Evolutionary conservation across 768 basidiomycete species (phyloP).

Genomic region (Pulveroboletus frians): DNA sequence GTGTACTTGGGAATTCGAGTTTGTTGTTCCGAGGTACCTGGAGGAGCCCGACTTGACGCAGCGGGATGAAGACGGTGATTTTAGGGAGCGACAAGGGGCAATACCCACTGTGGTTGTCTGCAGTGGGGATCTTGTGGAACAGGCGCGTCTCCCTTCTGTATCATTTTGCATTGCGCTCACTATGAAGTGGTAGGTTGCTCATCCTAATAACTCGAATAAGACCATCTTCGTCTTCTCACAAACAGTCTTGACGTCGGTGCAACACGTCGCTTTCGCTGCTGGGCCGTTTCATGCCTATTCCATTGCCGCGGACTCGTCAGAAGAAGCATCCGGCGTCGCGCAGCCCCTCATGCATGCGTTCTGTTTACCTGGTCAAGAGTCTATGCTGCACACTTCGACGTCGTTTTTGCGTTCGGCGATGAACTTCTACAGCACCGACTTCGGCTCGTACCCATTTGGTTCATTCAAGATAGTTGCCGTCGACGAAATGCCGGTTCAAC

Average conservation of each 20-base stretch:
- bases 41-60: conserved; percentile 44
- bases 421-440: conserved; percentile 87
- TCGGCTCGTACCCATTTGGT: conserved; percentile 92
- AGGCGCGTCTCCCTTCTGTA: conserved; percentile 46
- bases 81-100: conserved; percentile 49
- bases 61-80: conserved; percentile 40
- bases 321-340: conserved; percentile 56
- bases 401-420: conserved; percentile 82
- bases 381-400: conserved; percentile 62
- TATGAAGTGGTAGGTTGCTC: conserved; percentile 59
- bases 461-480: conserved; percentile 95
- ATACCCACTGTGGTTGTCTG: conserved; percentile 84
- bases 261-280: conserved; percentile 93
- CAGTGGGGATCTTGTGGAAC: conserved; percentile 92
- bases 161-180: conserved; percentile 5
- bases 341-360: conserved; percentile 86
- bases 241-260: conserved; percentile 82
- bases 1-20: conserved; percentile 98
- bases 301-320: conserved; percentile 58
- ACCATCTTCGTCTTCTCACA: conserved; percentile 93
- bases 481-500: conserved; percentile 75
- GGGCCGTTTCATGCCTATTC: conserved; percentile 85
- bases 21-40: conserved; percentile 82
- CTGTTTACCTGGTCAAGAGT: conserved; percentile 85
- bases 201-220: conserved; percentile 90